phyloP scores from a whole-genome alignment of 768 basidiomycete genomes.

The Hypholoma fasciculare region DNA sequence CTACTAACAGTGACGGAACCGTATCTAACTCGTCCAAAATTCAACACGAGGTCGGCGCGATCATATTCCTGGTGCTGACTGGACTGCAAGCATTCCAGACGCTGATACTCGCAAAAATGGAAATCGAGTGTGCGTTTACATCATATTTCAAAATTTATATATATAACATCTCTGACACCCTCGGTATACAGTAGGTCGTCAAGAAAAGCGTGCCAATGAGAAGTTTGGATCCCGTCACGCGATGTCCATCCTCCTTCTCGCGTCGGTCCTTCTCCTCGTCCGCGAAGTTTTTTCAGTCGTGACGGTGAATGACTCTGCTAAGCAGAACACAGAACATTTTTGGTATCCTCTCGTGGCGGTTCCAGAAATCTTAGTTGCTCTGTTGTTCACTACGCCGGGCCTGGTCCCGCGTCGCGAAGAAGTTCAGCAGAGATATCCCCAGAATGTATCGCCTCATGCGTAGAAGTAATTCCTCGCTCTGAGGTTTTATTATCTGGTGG shows the following conservation, averaged over 20 bases:
- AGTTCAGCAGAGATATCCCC: slow-evolving; percentile 3
- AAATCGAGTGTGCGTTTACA: slow-evolving; percentile 18
- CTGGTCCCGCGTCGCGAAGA: slow-evolving; percentile 31
- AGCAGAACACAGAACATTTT: slow-evolving; percentile 31
- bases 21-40: slow-evolving; percentile 16
- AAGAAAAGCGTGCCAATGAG: slow-evolving; percentile 4
- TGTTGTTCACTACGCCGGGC: slow-evolving; percentile 31
- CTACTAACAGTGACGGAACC: slow-evolving; percentile 1
- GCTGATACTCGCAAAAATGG: slow-evolving; percentile 20
- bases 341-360: slow-evolving; percentile 43
- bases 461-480: no score
- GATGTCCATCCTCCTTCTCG: slow-evolving; percentile 28
- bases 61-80: slow-evolving; percentile 38
- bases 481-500: no score
- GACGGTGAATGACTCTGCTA: slow-evolving; percentile 25
- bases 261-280: slow-evolving; percentile 34
- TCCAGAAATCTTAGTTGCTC: slow-evolving; percentile 37
- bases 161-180: background rate
- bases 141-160: background rate
- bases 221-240: slow-evolving; percentile 29
- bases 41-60: slow-evolving; percentile 31
- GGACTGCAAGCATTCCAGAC: slow-evolving; percentile 32
- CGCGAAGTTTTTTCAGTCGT: slow-evolving; percentile 35
- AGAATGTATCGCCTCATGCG: background rate
- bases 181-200: background rate